Base-by-base conservation (phyloP, 1,139 yeast genomes). In the Hemisphaericaspora subhashii region DNA sequence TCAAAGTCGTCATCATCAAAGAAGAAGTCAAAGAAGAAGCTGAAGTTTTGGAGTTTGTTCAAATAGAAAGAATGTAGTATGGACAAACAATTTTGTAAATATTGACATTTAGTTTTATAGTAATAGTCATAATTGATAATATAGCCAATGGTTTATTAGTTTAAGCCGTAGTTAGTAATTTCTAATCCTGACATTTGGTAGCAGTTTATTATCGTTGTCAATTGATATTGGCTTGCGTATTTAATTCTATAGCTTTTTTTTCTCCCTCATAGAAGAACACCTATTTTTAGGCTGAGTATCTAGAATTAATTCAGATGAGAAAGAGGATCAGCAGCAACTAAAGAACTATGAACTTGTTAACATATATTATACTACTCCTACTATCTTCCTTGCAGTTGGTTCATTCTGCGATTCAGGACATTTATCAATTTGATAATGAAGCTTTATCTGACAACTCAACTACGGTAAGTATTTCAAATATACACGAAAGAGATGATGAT, bases 1-100 rank as follows among this genome's bases (percentile, higher is more conserved):
- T 41, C 45, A 31, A 50, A 54, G 42, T 52, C 48, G 43, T n/a
- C n/a, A n/a, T n/a, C n/a, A n/a, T n/a, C n/a, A n/a, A 15, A n/a
- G 5, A 53, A 53, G 40, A 48, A 48, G 42, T 51, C 52, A 37
- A 62, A 56, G 50, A 60, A 54, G 57, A 62, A 24, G 12, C 15
- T 24, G 27, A 58, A 55, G 54, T 67, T 71, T 48, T 68, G 72
- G 71, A 63, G 59, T 42, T 45, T 68, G n/a, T 69, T 68, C 43
- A 50, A 47, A 24, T 52, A 48, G 44, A 37, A 7, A 15, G 9
- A n/a, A 21, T 25, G 10, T 23, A 10, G 16, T 24, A 17, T 20
- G 9, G n/a, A n/a, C n/a, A n/a, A 20, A 20, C 22, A 20, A 20
- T 20, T 20, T 20, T n/a, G n/a, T n/a, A n/a, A n/a, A n/a, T n/a